Evolutionary conservation across 176 grass and related monocot genomes (phyloP).

Genomic region (Phoenix roebelenii): DNA sequence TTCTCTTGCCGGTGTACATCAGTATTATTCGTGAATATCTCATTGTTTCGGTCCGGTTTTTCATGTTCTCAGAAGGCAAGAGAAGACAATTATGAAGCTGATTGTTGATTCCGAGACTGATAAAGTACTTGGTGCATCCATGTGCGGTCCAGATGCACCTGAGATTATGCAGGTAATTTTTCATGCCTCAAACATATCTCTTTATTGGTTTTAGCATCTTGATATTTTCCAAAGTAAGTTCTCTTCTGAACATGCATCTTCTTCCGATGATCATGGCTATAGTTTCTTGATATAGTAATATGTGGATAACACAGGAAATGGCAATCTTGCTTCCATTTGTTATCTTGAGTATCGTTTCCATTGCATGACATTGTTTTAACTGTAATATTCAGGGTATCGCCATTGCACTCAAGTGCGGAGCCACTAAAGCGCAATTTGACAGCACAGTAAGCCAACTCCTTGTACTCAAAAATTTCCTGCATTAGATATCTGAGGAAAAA

Average conservation of each 20-base stretch:
- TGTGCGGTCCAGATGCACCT: slow-evolving; percentile 83
- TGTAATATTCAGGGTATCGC: slow-evolving; percentile 56
- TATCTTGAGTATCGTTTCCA: too few relatives aligned
- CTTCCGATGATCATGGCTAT: too few relatives aligned
- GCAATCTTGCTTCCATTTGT: too few relatives aligned
- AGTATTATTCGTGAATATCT: too few relatives aligned
- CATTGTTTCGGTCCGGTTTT: slow-evolving; percentile 2
- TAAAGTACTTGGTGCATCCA: slow-evolving; percentile 69
- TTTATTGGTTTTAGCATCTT: neutral
- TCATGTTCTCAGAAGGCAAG: slow-evolving; percentile 38
- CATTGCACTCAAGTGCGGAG: slow-evolving; percentile 78
- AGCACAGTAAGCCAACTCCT: slow-evolving; percentile 48
- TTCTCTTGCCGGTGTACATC: too few relatives aligned
- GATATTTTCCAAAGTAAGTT: too few relatives aligned
- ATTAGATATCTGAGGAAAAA: too few relatives aligned
- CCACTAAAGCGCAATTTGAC: slow-evolving; percentile 81
- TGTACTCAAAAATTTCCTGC: too few relatives aligned
- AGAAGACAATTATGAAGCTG: slow-evolving; percentile 77
- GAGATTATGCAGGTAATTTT: slow-evolving; percentile 77
- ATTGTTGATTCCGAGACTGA: slow-evolving; percentile 69
- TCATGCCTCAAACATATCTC: neutral
- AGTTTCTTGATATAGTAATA: too few relatives aligned
- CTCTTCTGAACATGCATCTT: too few relatives aligned
- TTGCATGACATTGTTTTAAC: neutral
- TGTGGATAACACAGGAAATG: too few relatives aligned